phyloP scores from a whole-genome alignment of 2,329 filamentous ascomycete species.

The Colletotrichum melonis region DNA sequence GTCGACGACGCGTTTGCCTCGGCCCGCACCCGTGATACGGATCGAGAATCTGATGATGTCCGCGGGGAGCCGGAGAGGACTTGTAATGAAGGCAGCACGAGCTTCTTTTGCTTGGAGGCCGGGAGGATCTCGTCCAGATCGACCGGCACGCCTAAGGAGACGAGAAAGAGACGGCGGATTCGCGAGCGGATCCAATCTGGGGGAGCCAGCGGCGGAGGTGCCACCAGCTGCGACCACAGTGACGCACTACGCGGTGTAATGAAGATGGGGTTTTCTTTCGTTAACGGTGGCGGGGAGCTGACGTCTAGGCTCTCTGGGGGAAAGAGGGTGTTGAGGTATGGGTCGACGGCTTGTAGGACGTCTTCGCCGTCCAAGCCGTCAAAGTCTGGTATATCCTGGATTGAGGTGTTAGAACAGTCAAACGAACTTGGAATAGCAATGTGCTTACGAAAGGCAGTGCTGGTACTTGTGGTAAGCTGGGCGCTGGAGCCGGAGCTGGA shows the following conservation, averaged over 20 bases:
- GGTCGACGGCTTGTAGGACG: conserved; percentile 69
- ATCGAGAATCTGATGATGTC: conserved; percentile 65
- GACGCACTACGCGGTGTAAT: conserved; percentile 88
- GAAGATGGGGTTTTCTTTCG: conserved; percentile 74
- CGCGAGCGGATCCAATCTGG: conserved; percentile 98
- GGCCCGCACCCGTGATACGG: conserved; percentile 56
- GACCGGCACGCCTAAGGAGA: conserved; percentile 94
- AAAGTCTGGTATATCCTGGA: conserved; percentile 69
- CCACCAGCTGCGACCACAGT: conserved; percentile 95
- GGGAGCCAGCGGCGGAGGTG: conserved; percentile 91
- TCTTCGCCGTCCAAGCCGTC: conserved; percentile 70
- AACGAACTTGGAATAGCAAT: conserved; percentile 38
- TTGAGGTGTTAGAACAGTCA: conserved; percentile 56
- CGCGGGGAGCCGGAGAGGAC: conserved; percentile 63
- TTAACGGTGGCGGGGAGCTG: conserved; percentile 61
- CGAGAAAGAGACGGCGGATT: conserved; percentile 93
- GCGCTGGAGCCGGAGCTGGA: conserved; percentile 42
- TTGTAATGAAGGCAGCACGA: conserved; percentile 86
- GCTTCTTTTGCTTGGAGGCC: conserved; percentile 97
- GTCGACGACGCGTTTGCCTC: conserved; percentile 67
- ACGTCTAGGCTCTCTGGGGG: conserved; percentile 66
- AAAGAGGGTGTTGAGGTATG: conserved; percentile 76
- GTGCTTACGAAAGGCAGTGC: conserved; percentile 57
- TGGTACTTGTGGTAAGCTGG: conserved; percentile 48
- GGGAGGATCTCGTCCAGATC: conserved; percentile 98